Conservation (phyloP, 495 filamentous ascomycete species). For the Hypoxylon rickii region DNA sequence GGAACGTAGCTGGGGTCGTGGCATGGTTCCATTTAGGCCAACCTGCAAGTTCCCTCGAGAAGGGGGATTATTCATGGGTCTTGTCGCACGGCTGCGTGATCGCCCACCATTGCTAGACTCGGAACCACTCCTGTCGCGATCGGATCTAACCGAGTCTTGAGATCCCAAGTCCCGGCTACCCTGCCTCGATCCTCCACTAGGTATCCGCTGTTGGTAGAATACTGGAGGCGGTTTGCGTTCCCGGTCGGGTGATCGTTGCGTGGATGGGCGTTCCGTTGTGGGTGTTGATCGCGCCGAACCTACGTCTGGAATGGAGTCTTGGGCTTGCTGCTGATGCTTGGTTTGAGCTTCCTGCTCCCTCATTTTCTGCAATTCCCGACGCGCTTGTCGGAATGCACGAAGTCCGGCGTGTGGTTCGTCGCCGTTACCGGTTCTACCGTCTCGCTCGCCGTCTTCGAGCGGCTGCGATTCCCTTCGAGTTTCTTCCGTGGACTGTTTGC, state of each 20-base stretch:
- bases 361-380: conserved; percentile 55
- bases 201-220: conserved; percentile 45
- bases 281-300: conserved; percentile 35
- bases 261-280: conserved; percentile 34
- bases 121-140: conserved; percentile 65
- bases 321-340: conserved; percentile 38
- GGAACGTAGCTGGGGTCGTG: conserved; percentile 45
- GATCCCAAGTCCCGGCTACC: conserved; percentile 34
- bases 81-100: conserved; percentile 55
- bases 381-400: conserved; percentile 56
- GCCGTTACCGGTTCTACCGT: conserved; percentile 18
- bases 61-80: conserved; percentile 47
- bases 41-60: conserved; percentile 32
- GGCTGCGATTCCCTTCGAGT: conserved; percentile 26
- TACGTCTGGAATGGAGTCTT: conserved; percentile 29
- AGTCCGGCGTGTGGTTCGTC: conserved; percentile 48
- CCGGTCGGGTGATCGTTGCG: conserved; percentile 48
- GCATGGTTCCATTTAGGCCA: conserved; percentile 29
- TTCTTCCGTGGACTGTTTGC: conserved; percentile 54
- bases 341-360: conserved; percentile 52
- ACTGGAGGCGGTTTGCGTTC: conserved; percentile 52
- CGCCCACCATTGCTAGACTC: conserved; percentile 57
- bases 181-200: conserved; percentile 41
- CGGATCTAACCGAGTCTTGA: conserved; percentile 37
- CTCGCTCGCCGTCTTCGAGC: conserved; percentile 21